Percentiles rank a stretch among this genome's conserved stretches.
Conservation (phyloP, 768 basidiomycete species). For the Termitomyces sp. region DNA sequence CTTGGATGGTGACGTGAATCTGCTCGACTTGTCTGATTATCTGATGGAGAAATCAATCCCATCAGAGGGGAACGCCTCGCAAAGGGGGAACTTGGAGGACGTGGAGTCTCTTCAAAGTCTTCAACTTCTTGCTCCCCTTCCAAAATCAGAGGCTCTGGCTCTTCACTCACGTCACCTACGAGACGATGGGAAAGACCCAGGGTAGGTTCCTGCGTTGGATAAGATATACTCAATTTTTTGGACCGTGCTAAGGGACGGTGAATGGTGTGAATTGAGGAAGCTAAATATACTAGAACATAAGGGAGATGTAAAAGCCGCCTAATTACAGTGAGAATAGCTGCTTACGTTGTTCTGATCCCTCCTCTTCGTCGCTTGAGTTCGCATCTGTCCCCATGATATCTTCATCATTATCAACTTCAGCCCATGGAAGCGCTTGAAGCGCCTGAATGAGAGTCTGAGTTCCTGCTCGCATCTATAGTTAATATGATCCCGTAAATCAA, state of each 20-base stretch:
- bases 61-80: constrained; percentile 16
- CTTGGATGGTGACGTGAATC: constrained; percentile 8
- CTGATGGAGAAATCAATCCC: constrained; percentile 9
- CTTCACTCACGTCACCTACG: constrained; percentile 32
- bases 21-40: neutral
- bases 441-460: constrained; percentile 90
- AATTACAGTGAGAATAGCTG: neutral
- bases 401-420: constrained; percentile 65
- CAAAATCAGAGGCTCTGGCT: constrained; percentile 28
- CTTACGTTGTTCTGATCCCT: constrained; percentile 34
- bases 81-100: constrained; percentile 20
- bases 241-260: constrained; percentile 75
- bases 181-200: constrained; percentile 14
- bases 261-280: constrained; percentile 87
- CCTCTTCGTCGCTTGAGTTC: constrained; percentile 64
- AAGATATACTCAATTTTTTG: constrained; percentile 33
- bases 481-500: constrained; percentile 5
- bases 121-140: constrained; percentile 45
- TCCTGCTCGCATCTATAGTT: constrained; percentile 71
- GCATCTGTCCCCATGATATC: constrained; percentile 42
- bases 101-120: constrained; percentile 57
- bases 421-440: constrained; percentile 80
- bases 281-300: constrained; percentile 40
- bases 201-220: constrained; percentile 11
- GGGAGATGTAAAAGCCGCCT: neutral